Percentiles rank a stretch among this genome's conserved stretches.
Conservation (phyloP, 2,329 filamentous ascomycete genomes). For the Erysiphe neolycopersici region DNA sequence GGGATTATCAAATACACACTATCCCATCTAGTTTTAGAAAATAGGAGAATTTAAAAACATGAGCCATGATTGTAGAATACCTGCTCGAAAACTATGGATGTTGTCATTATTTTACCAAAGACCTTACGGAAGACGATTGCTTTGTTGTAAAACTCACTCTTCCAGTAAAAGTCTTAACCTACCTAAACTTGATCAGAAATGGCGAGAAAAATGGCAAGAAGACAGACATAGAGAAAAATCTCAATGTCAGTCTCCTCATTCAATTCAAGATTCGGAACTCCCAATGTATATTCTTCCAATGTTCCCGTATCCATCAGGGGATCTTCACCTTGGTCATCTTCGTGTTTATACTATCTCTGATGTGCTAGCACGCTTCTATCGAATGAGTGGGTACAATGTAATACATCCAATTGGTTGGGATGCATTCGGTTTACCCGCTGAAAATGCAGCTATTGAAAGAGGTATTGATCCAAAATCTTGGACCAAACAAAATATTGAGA, state of each 20-base stretch:
- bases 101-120: too few relatives aligned
- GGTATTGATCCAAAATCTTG: slow-evolving; percentile 52
- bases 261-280: background rate
- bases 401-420: slow-evolving; percentile 89
- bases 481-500: slow-evolving; percentile 56
- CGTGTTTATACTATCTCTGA: slow-evolving; percentile 81
- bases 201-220: slow-evolving; percentile 7
- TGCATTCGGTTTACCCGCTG: slow-evolving; percentile 69
- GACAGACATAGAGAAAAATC: background rate
- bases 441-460: slow-evolving; percentile 71
- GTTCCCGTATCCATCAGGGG: slow-evolving; percentile 82
- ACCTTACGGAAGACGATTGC: too few relatives aligned
- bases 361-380: slow-evolving; percentile 50
- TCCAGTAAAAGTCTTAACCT: slow-evolving; percentile 4
- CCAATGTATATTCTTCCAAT: slow-evolving; percentile 58
- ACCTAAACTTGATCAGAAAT: slow-evolving; percentile 9
- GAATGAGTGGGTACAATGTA: slow-evolving; percentile 47
- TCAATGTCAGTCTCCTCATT: background rate
- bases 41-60: too few relatives aligned
- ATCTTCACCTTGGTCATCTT: slow-evolving; percentile 63
- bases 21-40: too few relatives aligned
- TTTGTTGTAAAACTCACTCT: too few relatives aligned
- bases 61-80: too few relatives aligned
- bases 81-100: too few relatives aligned
- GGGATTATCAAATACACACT: too few relatives aligned